phyloP scores from a whole-genome alignment of 2,329 filamentous ascomycete genomes.

The Lasiodiplodia citricola region DNA sequence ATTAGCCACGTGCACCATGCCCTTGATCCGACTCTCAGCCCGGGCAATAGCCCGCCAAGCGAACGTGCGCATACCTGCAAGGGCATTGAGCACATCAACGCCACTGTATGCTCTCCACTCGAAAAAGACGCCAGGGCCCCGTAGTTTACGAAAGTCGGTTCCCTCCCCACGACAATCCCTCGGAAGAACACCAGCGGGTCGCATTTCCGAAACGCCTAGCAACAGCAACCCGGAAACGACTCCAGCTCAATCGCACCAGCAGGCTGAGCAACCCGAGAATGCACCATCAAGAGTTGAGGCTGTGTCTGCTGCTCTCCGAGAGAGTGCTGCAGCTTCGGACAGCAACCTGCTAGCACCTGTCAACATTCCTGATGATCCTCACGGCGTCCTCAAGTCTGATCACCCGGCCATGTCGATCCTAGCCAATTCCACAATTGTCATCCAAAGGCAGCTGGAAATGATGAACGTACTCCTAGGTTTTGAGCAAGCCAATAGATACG shows the following conservation, averaged over 20 bases:
- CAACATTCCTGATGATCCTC: conserved; percentile 64
- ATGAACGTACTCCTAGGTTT: conserved; percentile 71
- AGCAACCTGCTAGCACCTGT: conserved; percentile 64
- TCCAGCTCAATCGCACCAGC: background rate
- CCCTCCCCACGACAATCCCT: background rate
- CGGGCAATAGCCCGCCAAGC: background rate
- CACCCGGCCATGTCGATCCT: conserved; percentile 65
- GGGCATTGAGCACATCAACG: background rate
- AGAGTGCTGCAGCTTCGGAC: conserved; percentile 45
- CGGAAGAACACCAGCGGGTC: background rate
- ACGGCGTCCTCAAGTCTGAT: conserved; percentile 61
- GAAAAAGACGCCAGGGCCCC: background rate
- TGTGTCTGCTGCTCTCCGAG: conserved; percentile 52
- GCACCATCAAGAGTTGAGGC: conserved; percentile 44
- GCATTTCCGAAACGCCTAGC: no score
- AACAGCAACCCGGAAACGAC: background rate
- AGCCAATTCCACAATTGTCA: conserved; percentile 65
- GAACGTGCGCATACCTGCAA: background rate
- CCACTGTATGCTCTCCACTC: background rate
- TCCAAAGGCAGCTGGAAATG: conserved; percentile 68
- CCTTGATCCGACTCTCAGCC: background rate
- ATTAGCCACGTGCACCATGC: background rate
- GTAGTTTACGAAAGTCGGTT: background rate
- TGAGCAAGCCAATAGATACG: conserved; percentile 70
- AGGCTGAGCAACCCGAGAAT: background rate